Percentiles rank a stretch among this genome's conserved stretches.
Evolutionary conservation across 2,329 filamentous ascomycete species (phyloP).

Genomic region (Pseudocercospora ulei): DNA sequence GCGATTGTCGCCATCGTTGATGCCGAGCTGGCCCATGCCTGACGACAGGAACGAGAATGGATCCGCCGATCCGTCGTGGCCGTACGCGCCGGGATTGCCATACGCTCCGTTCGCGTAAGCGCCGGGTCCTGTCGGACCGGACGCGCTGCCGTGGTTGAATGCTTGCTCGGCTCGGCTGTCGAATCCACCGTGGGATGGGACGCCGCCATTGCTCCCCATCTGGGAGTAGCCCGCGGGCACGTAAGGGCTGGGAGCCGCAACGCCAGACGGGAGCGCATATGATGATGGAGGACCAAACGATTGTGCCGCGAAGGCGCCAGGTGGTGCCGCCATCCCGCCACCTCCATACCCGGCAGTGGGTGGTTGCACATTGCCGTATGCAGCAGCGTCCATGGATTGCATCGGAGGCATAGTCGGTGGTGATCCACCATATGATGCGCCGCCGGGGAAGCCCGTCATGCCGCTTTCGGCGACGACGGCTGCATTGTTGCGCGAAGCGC

Average conservation of each 20-base stretch:
- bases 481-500: slow-evolving; percentile 84
- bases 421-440: slow-evolving; percentile 51
- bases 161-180: slow-evolving; percentile 91
- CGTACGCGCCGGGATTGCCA: slow-evolving; percentile 36
- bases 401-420: slow-evolving; percentile 64
- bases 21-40: slow-evolving; percentile 61
- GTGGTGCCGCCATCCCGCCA: slow-evolving; percentile 50
- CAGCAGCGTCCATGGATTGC: slow-evolving; percentile 26
- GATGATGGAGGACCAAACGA: slow-evolving; percentile 84
- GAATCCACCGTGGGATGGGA: slow-evolving; percentile 64
- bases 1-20: slow-evolving; percentile 48
- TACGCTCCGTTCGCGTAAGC: slow-evolving; percentile 54
- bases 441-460: slow-evolving; percentile 46
- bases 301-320: slow-evolving; percentile 51
- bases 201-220: slow-evolving; percentile 54
- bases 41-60: slow-evolving; percentile 71
- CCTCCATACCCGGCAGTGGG: slow-evolving; percentile 64
- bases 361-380: slow-evolving; percentile 39
- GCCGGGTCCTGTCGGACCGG: slow-evolving; percentile 56
- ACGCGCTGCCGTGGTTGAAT: slow-evolving; percentile 67
- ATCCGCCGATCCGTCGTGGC: slow-evolving; percentile 53
- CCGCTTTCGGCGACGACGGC: slow-evolving; percentile 83
- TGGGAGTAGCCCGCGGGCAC: slow-evolving; percentile 64
- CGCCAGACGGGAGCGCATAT: slow-evolving; percentile 76
- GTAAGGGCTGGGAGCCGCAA: slow-evolving; percentile 71